Conservation (phyloP, 192 early-diverging fungal species). For the Coemansia sp. region DNA sequence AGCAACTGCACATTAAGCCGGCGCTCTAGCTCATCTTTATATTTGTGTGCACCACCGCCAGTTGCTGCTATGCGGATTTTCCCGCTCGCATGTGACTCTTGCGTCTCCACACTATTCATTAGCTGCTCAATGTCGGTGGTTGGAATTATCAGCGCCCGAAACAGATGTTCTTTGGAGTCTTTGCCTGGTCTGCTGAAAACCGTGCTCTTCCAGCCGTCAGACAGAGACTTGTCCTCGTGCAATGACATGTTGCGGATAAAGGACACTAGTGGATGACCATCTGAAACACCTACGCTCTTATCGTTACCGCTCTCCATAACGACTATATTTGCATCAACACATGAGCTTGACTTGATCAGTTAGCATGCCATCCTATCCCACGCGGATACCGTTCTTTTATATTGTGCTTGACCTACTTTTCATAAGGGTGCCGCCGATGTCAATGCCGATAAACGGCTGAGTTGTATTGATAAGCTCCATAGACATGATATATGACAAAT, state of each 20-base stretch:
- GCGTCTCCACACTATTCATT: constrained; percentile 7
- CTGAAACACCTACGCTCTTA: neutral
- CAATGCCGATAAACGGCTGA: constrained; percentile 18
- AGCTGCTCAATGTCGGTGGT: constrained; percentile 18
- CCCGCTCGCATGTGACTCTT: neutral
- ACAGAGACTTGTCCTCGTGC: neutral
- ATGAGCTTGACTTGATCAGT: neutral
- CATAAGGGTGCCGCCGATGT: constrained; percentile 32
- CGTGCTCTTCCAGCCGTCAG: constrained; percentile 5
- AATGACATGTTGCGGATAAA: neutral
- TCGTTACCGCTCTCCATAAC: constrained; percentile 5
- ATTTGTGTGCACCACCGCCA: constrained; percentile 36
- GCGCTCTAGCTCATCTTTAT: constrained; percentile 16
- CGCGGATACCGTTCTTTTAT: neutral
- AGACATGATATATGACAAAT: no score
- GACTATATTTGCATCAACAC: constrained; percentile 6
- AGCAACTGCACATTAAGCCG: constrained; percentile 16
- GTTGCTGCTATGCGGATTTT: constrained; percentile 29
- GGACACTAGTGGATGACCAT: constrained; percentile 7
- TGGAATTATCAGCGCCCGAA: constrained; percentile 18
- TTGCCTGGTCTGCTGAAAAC: constrained; percentile 3
- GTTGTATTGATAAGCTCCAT: neutral
- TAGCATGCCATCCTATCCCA: neutral
- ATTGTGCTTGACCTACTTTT: constrained; percentile 11
- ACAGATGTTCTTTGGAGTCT: neutral